phyloP scores from a whole-genome alignment of 768 basidiomycete genomes.

The Xerocomellus chrysenteron region DNA sequence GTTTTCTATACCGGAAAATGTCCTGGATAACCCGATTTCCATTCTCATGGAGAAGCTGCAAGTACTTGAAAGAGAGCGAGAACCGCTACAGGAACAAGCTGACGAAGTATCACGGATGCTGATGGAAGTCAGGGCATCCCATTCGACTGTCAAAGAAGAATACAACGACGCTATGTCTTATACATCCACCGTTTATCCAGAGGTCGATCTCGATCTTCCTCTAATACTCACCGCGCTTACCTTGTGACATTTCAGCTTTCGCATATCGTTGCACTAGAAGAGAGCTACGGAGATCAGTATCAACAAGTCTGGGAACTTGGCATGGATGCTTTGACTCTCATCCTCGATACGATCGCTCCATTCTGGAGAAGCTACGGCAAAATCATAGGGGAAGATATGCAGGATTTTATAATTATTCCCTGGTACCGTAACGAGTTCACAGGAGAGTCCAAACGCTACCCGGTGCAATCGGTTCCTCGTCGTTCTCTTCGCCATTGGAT shows the following conservation, averaged over 20 bases:
- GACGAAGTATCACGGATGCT: conserved; percentile 50
- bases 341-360: conserved; percentile 74
- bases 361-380: conserved; percentile 83
- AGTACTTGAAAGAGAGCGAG: conserved; percentile 47
- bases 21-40: conserved; percentile 55
- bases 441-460: conserved; percentile 68
- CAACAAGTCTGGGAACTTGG: conserved; percentile 82
- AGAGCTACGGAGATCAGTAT: conserved; percentile 77
- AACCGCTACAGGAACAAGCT: conserved; percentile 45
- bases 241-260: conserved; percentile 50
- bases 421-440: conserved; percentile 84
- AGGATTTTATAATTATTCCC: conserved; percentile 79
- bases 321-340: conserved; percentile 72
- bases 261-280: conserved; percentile 66
- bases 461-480: conserved; percentile 53
- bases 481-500: conserved; percentile 72
- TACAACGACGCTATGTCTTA: conserved; percentile 66
- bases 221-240: background rate
- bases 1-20: conserved; percentile 32
- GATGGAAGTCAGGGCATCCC: conserved; percentile 52
- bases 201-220: conserved; percentile 43
- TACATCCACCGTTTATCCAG: conserved; percentile 76
- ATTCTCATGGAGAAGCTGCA: conserved; percentile 50
- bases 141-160: conserved; percentile 55
- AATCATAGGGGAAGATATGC: conserved; percentile 75